Evolutionary conservation across 495 filamentous ascomycete species (phyloP).

Genomic region (Trichoderma reesei): DNA sequence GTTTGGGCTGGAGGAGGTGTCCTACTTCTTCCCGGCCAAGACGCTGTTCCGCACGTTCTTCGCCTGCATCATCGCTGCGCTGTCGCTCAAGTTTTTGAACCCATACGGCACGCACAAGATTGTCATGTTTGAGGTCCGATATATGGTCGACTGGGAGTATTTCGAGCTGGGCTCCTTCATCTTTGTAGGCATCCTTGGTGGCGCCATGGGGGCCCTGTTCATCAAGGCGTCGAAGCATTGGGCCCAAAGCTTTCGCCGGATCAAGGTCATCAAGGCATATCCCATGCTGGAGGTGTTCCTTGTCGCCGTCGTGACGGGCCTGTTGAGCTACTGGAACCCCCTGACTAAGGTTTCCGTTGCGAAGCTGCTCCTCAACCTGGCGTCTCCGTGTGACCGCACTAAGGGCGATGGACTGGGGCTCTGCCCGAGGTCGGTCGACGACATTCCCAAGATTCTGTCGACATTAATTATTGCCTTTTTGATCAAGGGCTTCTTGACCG

Average conservation of each 20-base stretch:
- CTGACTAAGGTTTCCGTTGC: slow-evolving; percentile 84
- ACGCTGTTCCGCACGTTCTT: slow-evolving; percentile 97
- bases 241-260: slow-evolving; percentile 79
- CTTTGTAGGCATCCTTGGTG: slow-evolving; percentile 73
- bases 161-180: slow-evolving; percentile 87
- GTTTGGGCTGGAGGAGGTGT: slow-evolving; percentile 89
- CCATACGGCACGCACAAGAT: slow-evolving; percentile 96
- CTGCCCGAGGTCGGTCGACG: slow-evolving; percentile 60
- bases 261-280: slow-evolving; percentile 67
- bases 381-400: slow-evolving; percentile 62
- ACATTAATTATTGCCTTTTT: slow-evolving; percentile 71
- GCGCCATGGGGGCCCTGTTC: slow-evolving; percentile 78
- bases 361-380: slow-evolving; percentile 82
- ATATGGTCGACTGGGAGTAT: slow-evolving; percentile 84
- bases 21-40: slow-evolving; percentile 98
- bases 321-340: slow-evolving; percentile 86
- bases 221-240: slow-evolving; percentile 90
- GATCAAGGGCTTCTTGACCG: slow-evolving; percentile 80
- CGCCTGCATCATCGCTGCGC: slow-evolving; percentile 85
- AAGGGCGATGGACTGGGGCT: slow-evolving; percentile 54
- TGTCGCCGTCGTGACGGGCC: slow-evolving; percentile 75
- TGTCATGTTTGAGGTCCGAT: slow-evolving; percentile 89
- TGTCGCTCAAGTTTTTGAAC: slow-evolving; percentile 88
- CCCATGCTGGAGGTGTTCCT: slow-evolving; percentile 82
- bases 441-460: slow-evolving; percentile 62